phyloP scores from a whole-genome alignment of 1,284 basidiomycete genomes.

The Tremellales sp. region DNA sequence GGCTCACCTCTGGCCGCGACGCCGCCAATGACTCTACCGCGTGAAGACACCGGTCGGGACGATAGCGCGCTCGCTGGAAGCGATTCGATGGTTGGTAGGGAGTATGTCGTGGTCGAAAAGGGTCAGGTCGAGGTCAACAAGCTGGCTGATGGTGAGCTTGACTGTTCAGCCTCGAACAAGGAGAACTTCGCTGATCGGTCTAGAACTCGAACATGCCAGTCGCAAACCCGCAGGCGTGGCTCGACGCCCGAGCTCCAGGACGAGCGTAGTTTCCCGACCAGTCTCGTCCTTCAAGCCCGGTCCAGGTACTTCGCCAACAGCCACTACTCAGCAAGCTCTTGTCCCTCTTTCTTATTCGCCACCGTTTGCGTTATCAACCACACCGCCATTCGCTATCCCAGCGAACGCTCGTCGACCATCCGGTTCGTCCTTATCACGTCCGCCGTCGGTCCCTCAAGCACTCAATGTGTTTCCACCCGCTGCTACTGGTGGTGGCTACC shows the following conservation, averaged over 20 bases:
- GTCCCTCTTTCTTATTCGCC: constrained; percentile 46
- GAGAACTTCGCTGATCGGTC: constrained; percentile 1
- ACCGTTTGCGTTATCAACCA: constrained; percentile 48
- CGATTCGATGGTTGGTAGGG: constrained; percentile 40
- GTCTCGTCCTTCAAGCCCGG: constrained; percentile 40
- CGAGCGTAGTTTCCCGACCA: constrained; percentile 39
- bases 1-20: constrained; percentile 42
- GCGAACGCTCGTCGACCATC: constrained; percentile 16
- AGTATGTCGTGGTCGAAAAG: constrained; percentile 59
- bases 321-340: constrained; percentile 11
- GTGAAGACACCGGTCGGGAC: constrained; percentile 28
- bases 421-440: constrained; percentile 17
- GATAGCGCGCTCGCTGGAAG: constrained; percentile 34
- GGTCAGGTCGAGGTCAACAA: constrained; percentile 56
- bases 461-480: constrained; percentile 37
- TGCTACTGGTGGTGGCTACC: constrained; percentile 12
- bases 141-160: constrained; percentile 53
- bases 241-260: constrained; percentile 44
- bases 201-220: constrained; percentile 50
- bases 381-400: constrained; percentile 48
- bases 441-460: constrained; percentile 32
- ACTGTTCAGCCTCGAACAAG: too few species aligned
- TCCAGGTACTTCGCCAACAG: constrained; percentile 4
- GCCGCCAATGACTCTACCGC: constrained; percentile 37
- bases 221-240: constrained; percentile 40